A percentile compares a stretch with the other conserved stretches of the same genome.
Conservation (phyloP, 2,329 filamentous ascomycete genomes). For the Pyrenophora teres region DNA sequence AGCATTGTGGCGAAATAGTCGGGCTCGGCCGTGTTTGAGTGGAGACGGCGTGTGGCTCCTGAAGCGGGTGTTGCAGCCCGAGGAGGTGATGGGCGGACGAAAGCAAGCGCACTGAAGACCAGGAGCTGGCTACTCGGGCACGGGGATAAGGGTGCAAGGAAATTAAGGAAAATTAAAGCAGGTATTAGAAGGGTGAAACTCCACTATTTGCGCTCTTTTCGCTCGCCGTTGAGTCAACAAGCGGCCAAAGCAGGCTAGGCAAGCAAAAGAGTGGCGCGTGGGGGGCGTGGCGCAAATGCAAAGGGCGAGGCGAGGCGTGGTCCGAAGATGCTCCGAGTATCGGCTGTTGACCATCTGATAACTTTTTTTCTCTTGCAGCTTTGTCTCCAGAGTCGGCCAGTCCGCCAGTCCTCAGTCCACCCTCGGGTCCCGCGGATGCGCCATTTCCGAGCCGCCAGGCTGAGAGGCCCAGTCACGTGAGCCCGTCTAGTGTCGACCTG, state of each 20-base stretch:
- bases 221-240: no score
- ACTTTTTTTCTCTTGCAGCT: no score
- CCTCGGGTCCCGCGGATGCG: constrained; percentile 7
- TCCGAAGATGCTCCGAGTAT: constrained; percentile 19
- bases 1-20: constrained; percentile 59
- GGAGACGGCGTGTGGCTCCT: no score
- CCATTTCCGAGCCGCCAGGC: constrained; percentile 11
- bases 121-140: not conserved
- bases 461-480: constrained; percentile 11
- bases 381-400: no score
- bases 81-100: not conserved
- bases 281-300: no score
- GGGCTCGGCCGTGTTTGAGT: not conserved
- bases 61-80: no score
- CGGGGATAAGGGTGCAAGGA: not conserved
- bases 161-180: not conserved
- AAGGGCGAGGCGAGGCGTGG: no score
- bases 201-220: no score
- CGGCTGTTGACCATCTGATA: constrained; percentile 21
- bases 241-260: not conserved
- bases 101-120: not conserved
- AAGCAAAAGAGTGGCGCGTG: no score
- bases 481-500: not conserved
- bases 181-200: no score
- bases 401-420: no score